Percentiles rank a stretch among this genome's conserved stretches.
Conservation (phyloP, 371 early-diverging fungal genomes). For the Dinochytrium kinnereticum region DNA sequence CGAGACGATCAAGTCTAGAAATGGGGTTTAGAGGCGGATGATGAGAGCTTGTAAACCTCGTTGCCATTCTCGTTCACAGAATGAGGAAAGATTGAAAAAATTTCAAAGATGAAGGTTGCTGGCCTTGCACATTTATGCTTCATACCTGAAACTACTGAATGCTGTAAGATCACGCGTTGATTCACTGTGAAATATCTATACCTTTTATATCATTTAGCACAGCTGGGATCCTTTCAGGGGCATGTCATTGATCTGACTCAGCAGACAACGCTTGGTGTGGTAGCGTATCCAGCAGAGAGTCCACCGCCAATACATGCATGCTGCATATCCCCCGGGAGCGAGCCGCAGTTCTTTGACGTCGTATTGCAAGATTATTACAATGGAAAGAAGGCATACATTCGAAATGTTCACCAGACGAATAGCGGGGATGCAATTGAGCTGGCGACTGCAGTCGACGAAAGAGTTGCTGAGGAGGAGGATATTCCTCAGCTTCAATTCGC, state of each 20-base stretch:
- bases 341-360: neutral
- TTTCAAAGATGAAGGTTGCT: neutral
- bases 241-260: constrained; percentile 1
- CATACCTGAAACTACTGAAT: neutral
- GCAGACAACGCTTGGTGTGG: neutral
- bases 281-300: neutral
- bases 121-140: neutral
- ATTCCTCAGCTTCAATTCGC: neutral
- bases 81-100: neutral
- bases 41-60: neutral
- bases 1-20: constrained; percentile 87
- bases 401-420: constrained; percentile 7
- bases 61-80: neutral
- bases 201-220: neutral
- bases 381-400: neutral
- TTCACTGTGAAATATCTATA: neutral
- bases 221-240: neutral
- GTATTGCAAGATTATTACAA: neutral
- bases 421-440: constrained; percentile 2
- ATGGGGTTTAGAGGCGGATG: neutral
- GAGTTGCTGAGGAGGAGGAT: neutral
- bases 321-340: neutral
- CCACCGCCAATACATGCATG: neutral
- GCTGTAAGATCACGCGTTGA: neutral
- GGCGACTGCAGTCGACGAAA: neutral